Evolutionary conservation across 176 grass and related monocot genomes (phyloP), one percentile per base, ranked within the genome.

Genomic region (Puccinellia tenuiflora): DNA sequence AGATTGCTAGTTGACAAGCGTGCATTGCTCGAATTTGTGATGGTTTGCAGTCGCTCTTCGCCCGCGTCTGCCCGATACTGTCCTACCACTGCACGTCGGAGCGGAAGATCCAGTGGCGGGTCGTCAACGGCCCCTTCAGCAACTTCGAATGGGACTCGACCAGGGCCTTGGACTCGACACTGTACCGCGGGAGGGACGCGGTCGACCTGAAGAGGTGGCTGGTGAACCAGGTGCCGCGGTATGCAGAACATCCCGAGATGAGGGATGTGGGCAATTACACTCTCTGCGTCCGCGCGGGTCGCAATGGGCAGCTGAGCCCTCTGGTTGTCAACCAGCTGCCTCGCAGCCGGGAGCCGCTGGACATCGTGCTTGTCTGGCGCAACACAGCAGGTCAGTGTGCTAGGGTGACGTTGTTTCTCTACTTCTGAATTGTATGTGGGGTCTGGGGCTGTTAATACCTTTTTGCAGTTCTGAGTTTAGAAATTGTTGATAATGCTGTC

Each of bases 251-350:
- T n/a, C n/a, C n/a, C n/a, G n/a, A n/a, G n/a, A n/a, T n/a, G n/a
- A n/a, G n/a, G n/a, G n/a, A n/a, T n/a, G n/a, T n/a, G n/a, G n/a
- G n/a, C n/a, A n/a, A n/a, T n/a, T n/a, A n/a, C 68, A 72, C 68
- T 47, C 14, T 72, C 68, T 72, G 68, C 40, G 6, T 47, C 22
- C 68, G 68, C 39, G 68, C 68, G 3, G 68, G 68, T 72, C 68
- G 22, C 40, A 18, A 10, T 9, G 68, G 40, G 68, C 37, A 45
- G 37, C 26, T 39, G 10, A 70, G 46, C 13, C 83, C 75, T 69
- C 75, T 85, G 37, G 18, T 54, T 38, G 45, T 76, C 24, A 11
- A 85, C 83, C n/a, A n/a, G n/a, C 51, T 85, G 63, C 83, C 83
- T 43, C 63, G 38, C 50, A 70, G 83, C 35, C 52, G 20, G 26